Evolutionary conservation across 495 filamentous ascomycete genomes (phyloP).

Genomic region (Penicillium tannophilum): DNA sequence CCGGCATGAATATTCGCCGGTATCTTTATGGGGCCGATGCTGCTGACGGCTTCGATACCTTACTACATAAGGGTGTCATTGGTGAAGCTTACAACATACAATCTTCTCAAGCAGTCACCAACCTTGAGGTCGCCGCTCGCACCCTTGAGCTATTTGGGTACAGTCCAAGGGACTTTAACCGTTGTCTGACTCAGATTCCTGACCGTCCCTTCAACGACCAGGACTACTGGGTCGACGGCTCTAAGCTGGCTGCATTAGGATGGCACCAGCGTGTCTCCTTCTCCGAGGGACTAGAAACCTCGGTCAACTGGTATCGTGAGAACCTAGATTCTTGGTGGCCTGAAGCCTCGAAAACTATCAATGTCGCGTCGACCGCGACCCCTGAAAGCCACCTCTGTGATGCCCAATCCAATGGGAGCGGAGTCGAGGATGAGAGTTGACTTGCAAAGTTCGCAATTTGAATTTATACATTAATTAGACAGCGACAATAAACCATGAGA

Average conservation of each 20-base stretch:
- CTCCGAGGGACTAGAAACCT: constrained; percentile 60
- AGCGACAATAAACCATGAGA: neutral
- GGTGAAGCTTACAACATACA: constrained; percentile 76
- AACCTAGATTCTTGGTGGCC: constrained; percentile 7
- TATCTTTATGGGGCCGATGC: constrained; percentile 75
- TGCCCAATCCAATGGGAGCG: neutral
- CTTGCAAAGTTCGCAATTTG: neutral
- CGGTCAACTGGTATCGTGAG: constrained; percentile 66
- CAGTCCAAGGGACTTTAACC: constrained; percentile 30
- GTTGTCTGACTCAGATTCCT: constrained; percentile 51
- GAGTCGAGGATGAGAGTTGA: neutral
- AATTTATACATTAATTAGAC: neutral
- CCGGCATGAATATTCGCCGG: constrained; percentile 64
- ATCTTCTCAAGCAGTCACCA: constrained; percentile 57
- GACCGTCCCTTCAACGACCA: constrained; percentile 77
- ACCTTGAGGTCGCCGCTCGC: constrained; percentile 58
- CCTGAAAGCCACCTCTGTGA: neutral
- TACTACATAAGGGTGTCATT: constrained; percentile 66
- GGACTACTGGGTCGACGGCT: constrained; percentile 67
- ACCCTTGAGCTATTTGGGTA: constrained; percentile 57
- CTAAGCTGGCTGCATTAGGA: constrained; percentile 63
- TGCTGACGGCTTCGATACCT: constrained; percentile 75
- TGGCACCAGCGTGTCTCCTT: constrained; percentile 67
- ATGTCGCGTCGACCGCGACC: neutral
- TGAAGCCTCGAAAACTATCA: neutral